Evolutionary conservation across 1,139 yeast species (phyloP), one percentile per base, ranked within the genome.

Genomic region (Protomyces arabidopsidicola): DNA sequence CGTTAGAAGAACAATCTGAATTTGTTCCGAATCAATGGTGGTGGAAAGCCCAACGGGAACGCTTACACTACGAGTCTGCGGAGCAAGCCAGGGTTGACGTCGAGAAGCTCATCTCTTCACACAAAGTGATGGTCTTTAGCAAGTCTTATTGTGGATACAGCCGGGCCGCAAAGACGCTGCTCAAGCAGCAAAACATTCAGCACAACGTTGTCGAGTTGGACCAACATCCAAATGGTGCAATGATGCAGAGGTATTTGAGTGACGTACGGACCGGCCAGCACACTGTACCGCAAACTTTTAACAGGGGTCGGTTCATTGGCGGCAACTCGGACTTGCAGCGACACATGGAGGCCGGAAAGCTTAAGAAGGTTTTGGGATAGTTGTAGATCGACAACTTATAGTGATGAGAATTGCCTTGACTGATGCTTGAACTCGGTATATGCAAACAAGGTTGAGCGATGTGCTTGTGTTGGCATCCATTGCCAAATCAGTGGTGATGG

Each of bases 31-130:
- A 63, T 31, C 18, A 27, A 38, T 72, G 71, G 68, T 78, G 81
- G 81, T 78, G 80, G 79, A 70, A 71, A 60, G 68, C 74, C 52
- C 76, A 78, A 64, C 74, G 67, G 9, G 62, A 58, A 16, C 62
- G 62, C 6, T 22, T 58, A 18, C 62, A 39, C 22, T 18, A 22
- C 16, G 62, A 55, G 42, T 51, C 39, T 14, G 22, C 45, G 36
- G 55, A 27, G 10, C 39, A 62, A 53, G 53, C 53, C 5, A 16
- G 35, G n/a, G 16, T 4, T 12, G 54, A 42, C 6, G 31, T 52
- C 8, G 56, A 58, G 2, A 16, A 14, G 5, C 52, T 52, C 24
- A 58, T 58, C 12, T 34, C 56, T 8, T n/a, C 27, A 14, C 45
- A 58, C 54, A 20, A 53, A 45, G 52, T 38, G 34, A 39, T 58